Conservation (phyloP, 176 grass and related monocot genomes). For the Alopecurus myosuroides region DNA sequence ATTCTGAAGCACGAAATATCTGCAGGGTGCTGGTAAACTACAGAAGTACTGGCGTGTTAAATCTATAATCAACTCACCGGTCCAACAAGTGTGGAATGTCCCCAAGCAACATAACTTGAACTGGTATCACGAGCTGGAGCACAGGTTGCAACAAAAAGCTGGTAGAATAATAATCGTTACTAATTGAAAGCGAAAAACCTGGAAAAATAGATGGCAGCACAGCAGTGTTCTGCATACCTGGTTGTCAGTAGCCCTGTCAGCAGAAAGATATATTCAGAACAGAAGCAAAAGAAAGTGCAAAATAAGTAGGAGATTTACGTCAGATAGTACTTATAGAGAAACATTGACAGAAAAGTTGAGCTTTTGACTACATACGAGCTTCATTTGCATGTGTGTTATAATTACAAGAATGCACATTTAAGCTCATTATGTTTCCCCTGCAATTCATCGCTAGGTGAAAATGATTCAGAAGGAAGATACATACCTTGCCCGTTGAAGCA, state of each 20-base stretch:
- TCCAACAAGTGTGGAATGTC: constrained; percentile 92
- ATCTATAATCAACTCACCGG: constrained; percentile 58
- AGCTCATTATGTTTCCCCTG: not conserved
- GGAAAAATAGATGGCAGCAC: not conserved
- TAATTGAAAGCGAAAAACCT: not conserved
- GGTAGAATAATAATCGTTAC: constrained; percentile 2
- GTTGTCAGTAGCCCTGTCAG: constrained; percentile 81
- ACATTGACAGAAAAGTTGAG: not conserved
- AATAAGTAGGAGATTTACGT: constrained; percentile 12
- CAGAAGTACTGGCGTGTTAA: not conserved
- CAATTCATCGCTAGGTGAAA: not conserved
- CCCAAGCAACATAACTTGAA: constrained; percentile 79
- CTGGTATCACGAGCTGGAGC: constrained; percentile 60
- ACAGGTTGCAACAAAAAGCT: constrained; percentile 80
- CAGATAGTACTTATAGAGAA: not conserved
- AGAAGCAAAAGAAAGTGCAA: not conserved
- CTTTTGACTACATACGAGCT: not conserved
- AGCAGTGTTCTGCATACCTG: constrained; percentile 42
- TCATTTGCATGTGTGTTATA: not conserved
- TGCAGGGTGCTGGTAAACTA: not conserved
- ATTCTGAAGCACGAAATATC: not conserved
- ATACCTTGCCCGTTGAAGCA: constrained; percentile 94
- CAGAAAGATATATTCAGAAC: constrained; percentile 26
- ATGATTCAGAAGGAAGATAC: constrained; percentile 3
- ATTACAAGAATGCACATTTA: not conserved